Conservation (phyloP, 345 rosid genomes). For the Eucalyptus curtisii region DNA sequence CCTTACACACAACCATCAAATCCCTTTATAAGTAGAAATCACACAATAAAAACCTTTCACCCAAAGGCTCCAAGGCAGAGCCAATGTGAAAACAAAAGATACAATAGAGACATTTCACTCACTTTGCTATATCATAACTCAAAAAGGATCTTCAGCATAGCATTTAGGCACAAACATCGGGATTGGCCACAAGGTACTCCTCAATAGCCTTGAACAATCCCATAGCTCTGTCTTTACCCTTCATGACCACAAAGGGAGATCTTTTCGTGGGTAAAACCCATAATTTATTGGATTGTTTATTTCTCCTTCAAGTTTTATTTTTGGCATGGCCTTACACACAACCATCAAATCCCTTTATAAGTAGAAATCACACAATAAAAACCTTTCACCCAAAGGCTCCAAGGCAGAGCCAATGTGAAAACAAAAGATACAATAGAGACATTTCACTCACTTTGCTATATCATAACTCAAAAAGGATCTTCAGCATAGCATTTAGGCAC, state of each 20-base stretch:
- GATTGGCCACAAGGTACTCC: constrained; percentile 9
- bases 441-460: neutral
- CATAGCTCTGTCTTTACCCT: neutral
- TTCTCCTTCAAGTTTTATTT: neutral
- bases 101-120: neutral
- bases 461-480: neutral
- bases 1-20: neutral
- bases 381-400: neutral
- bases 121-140: neutral
- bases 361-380: neutral
- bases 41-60: neutral
- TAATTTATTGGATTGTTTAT: neutral
- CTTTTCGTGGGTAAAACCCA: neutral
- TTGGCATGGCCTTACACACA: neutral
- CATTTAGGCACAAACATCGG: neutral
- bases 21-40: neutral
- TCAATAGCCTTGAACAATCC: constrained; percentile 9
- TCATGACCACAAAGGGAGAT: neutral
- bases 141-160: neutral
- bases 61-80: neutral
- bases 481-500: neutral
- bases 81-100: neutral
- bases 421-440: neutral
- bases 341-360: neutral
- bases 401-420: neutral